Base-by-base conservation (phyloP, 2,329 filamentous ascomycete species). In the Fusarium bactridioides region DNA sequence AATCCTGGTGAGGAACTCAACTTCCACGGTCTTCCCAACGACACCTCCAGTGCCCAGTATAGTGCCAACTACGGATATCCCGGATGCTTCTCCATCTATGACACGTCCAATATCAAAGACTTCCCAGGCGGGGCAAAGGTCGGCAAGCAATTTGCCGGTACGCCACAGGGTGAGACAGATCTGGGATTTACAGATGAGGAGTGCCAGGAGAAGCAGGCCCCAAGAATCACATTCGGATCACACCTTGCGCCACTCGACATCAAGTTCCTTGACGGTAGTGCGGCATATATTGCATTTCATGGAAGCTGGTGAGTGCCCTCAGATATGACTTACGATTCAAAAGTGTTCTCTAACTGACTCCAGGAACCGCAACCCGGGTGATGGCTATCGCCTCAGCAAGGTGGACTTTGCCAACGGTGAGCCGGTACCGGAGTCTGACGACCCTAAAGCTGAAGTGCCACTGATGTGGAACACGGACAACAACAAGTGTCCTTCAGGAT, bases 381-480 rank as follows among this genome's bases (percentile, higher is more conserved):
- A 65, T 31, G 62, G 62, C 5, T 64, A 65, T 10, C 62, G 62
- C 4, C 33, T 65, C 3, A 65, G 62, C 21, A 65, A 65, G 18
- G 62, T 65, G 21, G 48, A 43, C 13, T 65, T 65, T 37, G 18
- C 35, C 11, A n/a, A 48, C 5, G 60, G 62, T 7, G 23, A 65
- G 2, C 62, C 62, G 13, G 35, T 56, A 5, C 31, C 35, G 10
- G 4, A 37, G 25, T 65, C 62, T 48, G 21, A 65, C 1, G 40
- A 65, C 11, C 7, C 60, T 11, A 19, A 64, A 18, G 62, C 62
- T n/a, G 62, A 65, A 13, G 62, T 41, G 18, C 62, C 35, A 2
- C 13, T 65, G 29, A 65, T 65, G 48, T 65, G 62, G 62, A 65
- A 65, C 15, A 55, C 23, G 2, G 60, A 65, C 13, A 65, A 65